A percentile compares a stretch with the other conserved stretches of the same genome.
Evolutionary conservation across 2,329 filamentous ascomycete genomes (phyloP).

Genomic region (Zelopaecilomyces penicillatus): DNA sequence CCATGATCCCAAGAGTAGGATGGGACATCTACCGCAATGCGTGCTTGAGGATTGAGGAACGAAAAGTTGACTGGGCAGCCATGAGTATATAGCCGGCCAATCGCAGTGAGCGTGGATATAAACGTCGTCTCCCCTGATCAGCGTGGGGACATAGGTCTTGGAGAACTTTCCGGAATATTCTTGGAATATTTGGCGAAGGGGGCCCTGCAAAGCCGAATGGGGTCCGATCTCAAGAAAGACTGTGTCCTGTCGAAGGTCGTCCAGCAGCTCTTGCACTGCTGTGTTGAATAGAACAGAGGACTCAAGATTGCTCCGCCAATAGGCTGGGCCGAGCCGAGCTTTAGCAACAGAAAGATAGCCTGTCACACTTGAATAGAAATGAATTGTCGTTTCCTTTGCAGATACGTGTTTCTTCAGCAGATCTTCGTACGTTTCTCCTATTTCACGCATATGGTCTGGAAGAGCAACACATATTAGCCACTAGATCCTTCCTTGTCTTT

Average conservation of each 20-base stretch:
- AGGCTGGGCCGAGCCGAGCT: background rate
- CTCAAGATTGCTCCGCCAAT: background rate
- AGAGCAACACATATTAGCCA: constrained; percentile 32
- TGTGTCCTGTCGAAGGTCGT: constrained; percentile 1
- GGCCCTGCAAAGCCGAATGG: constrained; percentile 17
- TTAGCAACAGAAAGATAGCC: background rate
- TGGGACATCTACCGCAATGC: constrained; percentile 26
- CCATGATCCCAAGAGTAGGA: constrained; percentile 18
- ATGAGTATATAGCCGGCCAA: constrained; percentile 10
- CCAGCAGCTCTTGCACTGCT: background rate
- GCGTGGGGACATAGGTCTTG: constrained; percentile 5
- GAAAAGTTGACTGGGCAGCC: constrained; percentile 8
- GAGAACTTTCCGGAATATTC: background rate
- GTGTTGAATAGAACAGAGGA: background rate
- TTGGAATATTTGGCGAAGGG: constrained; percentile 16
- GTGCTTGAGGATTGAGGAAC: background rate
- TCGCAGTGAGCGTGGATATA: constrained; percentile 4
- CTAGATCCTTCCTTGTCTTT: too few relatives aligned
- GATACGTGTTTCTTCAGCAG: background rate
- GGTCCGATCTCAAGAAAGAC: constrained; percentile 20
- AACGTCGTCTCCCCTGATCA: constrained; percentile 7
- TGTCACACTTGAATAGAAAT: constrained; percentile 1
- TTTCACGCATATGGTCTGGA: constrained; percentile 5
- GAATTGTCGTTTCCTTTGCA: background rate
- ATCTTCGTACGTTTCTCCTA: constrained; percentile 3